phyloP scores from a whole-genome alignment of 805 yeast species.

The Kazachstania martiniae region DNA sequence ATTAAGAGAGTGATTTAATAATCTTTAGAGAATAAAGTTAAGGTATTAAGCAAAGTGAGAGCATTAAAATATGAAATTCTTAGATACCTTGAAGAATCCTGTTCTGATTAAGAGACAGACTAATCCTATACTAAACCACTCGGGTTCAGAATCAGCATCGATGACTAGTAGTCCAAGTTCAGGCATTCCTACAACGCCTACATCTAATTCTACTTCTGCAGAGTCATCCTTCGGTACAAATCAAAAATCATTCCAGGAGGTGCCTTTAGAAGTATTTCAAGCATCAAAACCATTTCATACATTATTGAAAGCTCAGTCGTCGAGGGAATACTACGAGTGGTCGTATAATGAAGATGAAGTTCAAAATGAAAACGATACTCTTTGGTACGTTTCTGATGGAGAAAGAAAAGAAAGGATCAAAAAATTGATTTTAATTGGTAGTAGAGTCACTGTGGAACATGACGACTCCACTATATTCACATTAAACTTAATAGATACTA shows the following conservation, averaged over 20 bases:
- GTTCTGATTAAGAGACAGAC: slow-evolving; percentile 2
- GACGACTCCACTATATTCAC: no score
- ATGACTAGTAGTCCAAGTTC: slow-evolving; percentile 1
- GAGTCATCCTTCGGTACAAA: neutral
- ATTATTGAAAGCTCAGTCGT: slow-evolving; percentile 8
- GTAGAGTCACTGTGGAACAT: slow-evolving; percentile 1
- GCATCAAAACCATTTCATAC: slow-evolving; percentile 9
- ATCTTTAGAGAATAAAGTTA: no score
- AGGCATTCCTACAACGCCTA: slow-evolving; percentile 1
- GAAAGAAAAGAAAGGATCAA: neutral
- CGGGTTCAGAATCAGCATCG: slow-evolving; percentile 1
- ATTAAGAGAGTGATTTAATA: no score
- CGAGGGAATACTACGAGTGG: slow-evolving; percentile 10
- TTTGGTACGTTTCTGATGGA: slow-evolving; percentile 1
- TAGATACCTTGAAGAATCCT: slow-evolving; percentile 6
- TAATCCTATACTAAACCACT: neutral
- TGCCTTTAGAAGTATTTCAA: slow-evolving; percentile 7
- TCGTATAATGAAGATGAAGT: neutral
- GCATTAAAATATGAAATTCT: slow-evolving; percentile 5
- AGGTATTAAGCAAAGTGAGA: no score
- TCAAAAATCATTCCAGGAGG: slow-evolving; percentile 4
- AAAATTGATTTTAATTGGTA: slow-evolving; percentile 3
- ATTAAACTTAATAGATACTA: neutral
- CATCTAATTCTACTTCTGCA: neutral
- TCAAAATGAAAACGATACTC: no score